Evolutionary conservation across 352 stramenopile species (phyloP).

Genomic region (Phytopythium oedochilum): DNA sequence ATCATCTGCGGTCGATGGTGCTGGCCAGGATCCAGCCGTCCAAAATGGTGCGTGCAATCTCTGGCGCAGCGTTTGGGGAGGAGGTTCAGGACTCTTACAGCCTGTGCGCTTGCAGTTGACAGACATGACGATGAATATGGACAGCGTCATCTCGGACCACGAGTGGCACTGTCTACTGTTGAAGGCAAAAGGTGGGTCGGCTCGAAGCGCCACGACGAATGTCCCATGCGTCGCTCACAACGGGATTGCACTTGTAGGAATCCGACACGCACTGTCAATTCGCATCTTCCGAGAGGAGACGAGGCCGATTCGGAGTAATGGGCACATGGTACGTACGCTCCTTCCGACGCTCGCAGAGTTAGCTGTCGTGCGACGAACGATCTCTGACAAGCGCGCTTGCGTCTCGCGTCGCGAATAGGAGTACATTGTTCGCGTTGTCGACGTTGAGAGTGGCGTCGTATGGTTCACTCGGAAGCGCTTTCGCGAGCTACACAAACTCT

Average conservation of each 20-base stretch:
- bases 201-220: too few species aligned
- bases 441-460: slow-evolving; percentile 81
- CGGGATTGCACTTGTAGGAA: slow-evolving; percentile 20
- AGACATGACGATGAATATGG: slow-evolving; percentile 82
- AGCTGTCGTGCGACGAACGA: not conserved
- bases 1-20: slow-evolving; percentile 71
- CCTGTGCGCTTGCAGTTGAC: slow-evolving; percentile 39
- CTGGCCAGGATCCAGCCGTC: slow-evolving; percentile 75
- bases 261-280: slow-evolving; percentile 77
- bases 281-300: slow-evolving; percentile 71
- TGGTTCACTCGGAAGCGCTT: slow-evolving; percentile 83
- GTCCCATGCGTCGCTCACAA: too few species aligned
- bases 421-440: slow-evolving; percentile 82
- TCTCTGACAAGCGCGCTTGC: not conserved
- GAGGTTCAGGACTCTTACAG: too few species aligned
- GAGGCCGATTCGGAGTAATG: slow-evolving; percentile 36
- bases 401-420: slow-evolving; percentile 26
- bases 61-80: too few species aligned
- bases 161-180: slow-evolving; percentile 83
- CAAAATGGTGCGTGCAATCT: slow-evolving; percentile 54
- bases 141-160: slow-evolving; percentile 82
- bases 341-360: not conserved
- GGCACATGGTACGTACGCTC: slow-evolving; percentile 74
- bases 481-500: slow-evolving; percentile 77
- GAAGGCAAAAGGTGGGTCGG: slow-evolving; percentile 63